Evolutionary conservation across 2,329 filamentous ascomycete genomes (phyloP).

Genomic region (Claviceps cyperi): DNA sequence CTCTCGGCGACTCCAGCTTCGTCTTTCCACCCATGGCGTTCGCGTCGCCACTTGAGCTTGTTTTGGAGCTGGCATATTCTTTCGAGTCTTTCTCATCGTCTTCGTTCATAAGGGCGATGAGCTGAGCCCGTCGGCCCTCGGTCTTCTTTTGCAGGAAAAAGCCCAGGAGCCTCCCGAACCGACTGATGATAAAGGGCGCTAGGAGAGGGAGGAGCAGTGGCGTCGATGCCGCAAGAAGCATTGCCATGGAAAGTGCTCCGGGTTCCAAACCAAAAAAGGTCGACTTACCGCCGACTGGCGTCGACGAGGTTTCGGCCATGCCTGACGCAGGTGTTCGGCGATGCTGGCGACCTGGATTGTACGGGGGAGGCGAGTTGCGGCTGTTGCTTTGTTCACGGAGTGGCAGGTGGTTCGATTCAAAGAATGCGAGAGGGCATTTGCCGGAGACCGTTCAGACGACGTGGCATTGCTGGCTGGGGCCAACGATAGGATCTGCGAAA

Average conservation of each 20-base stretch:
- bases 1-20: constrained; percentile 21
- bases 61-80: constrained; percentile 19
- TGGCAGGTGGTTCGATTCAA: background rate
- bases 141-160: constrained; percentile 50
- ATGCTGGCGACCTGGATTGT: background rate
- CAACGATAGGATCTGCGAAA: background rate
- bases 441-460: background rate
- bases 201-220: constrained; percentile 13
- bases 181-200: constrained; percentile 12
- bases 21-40: constrained; percentile 54
- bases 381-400: background rate
- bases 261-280: constrained; percentile 18
- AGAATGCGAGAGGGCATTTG: background rate
- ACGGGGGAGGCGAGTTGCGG: background rate
- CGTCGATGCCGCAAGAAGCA: constrained; percentile 9
- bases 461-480: background rate
- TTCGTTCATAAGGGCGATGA: constrained; percentile 37
- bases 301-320: constrained; percentile 17
- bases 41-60: constrained; percentile 47
- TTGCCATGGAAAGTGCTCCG: constrained; percentile 13
- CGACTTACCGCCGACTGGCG: constrained; percentile 13
- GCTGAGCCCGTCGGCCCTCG: constrained; percentile 42
- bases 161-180: constrained; percentile 34
- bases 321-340: background rate
- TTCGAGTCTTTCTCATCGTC: constrained; percentile 26